phyloP scores from a whole-genome alignment of 345 rosid species.

The Litchi chinensis region DNA sequence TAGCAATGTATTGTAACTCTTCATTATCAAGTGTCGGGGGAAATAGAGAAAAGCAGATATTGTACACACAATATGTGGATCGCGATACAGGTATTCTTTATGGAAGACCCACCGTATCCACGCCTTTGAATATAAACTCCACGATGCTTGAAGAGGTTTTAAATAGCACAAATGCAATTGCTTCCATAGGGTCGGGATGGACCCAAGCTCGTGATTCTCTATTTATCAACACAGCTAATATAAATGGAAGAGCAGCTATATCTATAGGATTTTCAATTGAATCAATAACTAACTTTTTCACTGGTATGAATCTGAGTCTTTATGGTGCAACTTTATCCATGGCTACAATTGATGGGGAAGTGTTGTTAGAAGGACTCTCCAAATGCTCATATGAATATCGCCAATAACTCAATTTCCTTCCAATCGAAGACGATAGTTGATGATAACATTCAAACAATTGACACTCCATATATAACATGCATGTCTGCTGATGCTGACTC shows the following conservation, averaged over 20 bases:
- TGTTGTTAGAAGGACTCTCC: slow-evolving; percentile 31
- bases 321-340: slow-evolving; percentile 43
- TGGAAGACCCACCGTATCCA: slow-evolving; percentile 31
- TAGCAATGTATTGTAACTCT: slow-evolving; percentile 37
- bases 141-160: slow-evolving; percentile 44
- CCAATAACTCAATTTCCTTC: slow-evolving; percentile 17
- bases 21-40: neutral
- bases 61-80: slow-evolving; percentile 47
- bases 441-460: neutral
- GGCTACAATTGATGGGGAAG: slow-evolving; percentile 38
- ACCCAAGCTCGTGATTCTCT: slow-evolving; percentile 22
- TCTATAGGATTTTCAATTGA: slow-evolving; percentile 44
- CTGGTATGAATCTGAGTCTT: slow-evolving; percentile 21
- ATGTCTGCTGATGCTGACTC: neutral
- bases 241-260: slow-evolving; percentile 31
- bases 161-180: slow-evolving; percentile 29
- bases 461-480: slow-evolving; percentile 27
- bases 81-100: slow-evolving; percentile 35
- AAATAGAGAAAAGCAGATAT: neutral
- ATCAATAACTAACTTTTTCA: slow-evolving; percentile 19
- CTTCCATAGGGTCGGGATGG: slow-evolving; percentile 41
- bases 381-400: slow-evolving; percentile 9
- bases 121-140: slow-evolving; percentile 11
- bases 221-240: slow-evolving; percentile 30
- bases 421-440: neutral